Conservation (phyloP, 164 flowering plant species). For the Echeveria elegans region DNA sequence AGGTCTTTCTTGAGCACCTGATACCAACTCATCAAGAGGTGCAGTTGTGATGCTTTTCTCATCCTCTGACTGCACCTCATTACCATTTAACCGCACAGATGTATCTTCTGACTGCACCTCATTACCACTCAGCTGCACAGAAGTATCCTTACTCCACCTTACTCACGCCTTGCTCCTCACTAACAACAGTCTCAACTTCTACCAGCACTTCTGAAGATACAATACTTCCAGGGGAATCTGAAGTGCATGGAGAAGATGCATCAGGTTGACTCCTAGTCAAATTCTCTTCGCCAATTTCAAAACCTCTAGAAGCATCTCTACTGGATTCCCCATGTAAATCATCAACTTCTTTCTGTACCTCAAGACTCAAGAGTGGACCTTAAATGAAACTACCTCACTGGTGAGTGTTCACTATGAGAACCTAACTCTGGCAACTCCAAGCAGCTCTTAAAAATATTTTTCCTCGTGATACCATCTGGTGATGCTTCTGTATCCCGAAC, state of each 20-base stretch:
- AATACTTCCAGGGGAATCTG: conserved; percentile 16
- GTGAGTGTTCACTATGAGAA: conserved; percentile 14
- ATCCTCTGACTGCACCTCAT: conserved; percentile 24
- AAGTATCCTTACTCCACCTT: conserved; percentile 8
- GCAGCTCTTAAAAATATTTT: conserved; percentile 55
- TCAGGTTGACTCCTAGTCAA: conserved; percentile 7
- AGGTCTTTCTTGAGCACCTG: conserved; percentile 15
- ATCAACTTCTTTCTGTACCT: conserved; percentile 11
- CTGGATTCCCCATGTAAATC: conserved; percentile 18
- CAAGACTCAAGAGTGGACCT: conserved; percentile 18
- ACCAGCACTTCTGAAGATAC: conserved; percentile 13
- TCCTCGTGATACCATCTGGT: conserved; percentile 14
- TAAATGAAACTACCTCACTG: conserved; percentile 12
- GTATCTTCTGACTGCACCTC: conserved; percentile 17
- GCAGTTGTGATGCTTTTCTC: conserved; percentile 15
- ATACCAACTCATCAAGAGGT: conserved; percentile 15
- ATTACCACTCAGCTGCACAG: conserved; percentile 16
- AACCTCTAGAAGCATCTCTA: conserved; percentile 11
- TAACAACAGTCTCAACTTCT: conserved; percentile 17
- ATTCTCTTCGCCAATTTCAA: conserved; percentile 17
- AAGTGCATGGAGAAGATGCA: conserved; percentile 10
- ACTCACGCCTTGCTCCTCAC: conserved; percentile 12
- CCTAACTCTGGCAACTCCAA: conserved; percentile 40
- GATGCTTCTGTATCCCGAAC: conserved; percentile 18
- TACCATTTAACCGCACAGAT: conserved; percentile 17